Evolutionary conservation across 2,329 filamentous ascomycete genomes (phyloP), one percentile per base, ranked within the genome.

Genomic region (Monosporascus sp.): DNA sequence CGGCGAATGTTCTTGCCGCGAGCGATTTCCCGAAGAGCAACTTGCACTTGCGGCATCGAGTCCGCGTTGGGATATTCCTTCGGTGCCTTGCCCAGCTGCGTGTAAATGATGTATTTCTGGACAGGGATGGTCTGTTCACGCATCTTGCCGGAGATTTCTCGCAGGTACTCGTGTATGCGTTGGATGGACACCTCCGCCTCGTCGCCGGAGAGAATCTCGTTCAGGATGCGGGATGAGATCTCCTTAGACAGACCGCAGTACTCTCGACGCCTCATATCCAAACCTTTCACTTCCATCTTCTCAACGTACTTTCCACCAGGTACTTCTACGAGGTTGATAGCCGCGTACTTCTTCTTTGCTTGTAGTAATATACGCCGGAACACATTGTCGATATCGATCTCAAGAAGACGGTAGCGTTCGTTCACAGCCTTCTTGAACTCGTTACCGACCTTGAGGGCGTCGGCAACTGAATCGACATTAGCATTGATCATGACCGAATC

Each of bases 401-500:
- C 95, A 15, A 99, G 80, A 50, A 97, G 81, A 65, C 81, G 88
- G 72, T 99, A 99, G 57, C 88, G 86, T 62, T 96, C 90, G 67
- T 99, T 99, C 73, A 99, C 94, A 24, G 90, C 84, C 63, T 85
- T 87, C 74, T 97, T 97, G 79, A 99, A 97, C 58, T 97, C 90
- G 45, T 90, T 86, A 53, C 94, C 95, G 50, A 99, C 88, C 67
- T 89, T 92, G 63, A 97, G 76, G 2, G 94, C 94, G 64, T 96
- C 91, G 35, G 89, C 85, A 31, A 97, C 88, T 60, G 89, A 96
- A 72, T 97, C 90, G 52, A 94, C 91, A 66, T 97, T 97, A 58
- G 94, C 96, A 67, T 99, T 99, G 77, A 99, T 97, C 94, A 99
- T 99, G 73, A 99, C 94, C 8, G 94, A 99, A 72, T 99, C 94